Percentiles rank a stretch among this genome's conserved stretches.
These are phyloP conservation scores for Guadua angustifolia DNA, from an alignment of 176 grass and related monocot species.

Conservation along the genomic window DNA sequence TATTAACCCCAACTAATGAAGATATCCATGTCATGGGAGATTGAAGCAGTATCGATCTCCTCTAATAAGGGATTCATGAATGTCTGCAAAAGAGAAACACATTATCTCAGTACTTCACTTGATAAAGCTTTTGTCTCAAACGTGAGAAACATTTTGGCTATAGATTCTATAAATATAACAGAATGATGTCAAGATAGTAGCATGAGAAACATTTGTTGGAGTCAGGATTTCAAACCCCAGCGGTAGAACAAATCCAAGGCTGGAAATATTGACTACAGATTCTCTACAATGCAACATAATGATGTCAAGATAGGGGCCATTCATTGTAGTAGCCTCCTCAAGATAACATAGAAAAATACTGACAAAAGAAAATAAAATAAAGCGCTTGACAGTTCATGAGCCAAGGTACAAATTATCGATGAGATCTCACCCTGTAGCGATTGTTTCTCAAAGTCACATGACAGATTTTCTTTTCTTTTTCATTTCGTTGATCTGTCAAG, in stretches of 20 bases:
- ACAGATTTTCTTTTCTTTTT: not conserved
- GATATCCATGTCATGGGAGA: slow-evolving; percentile 3
- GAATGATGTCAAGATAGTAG: not conserved
- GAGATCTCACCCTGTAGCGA: not conserved
- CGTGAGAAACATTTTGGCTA: not conserved
- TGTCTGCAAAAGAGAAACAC: slow-evolving; percentile 42
- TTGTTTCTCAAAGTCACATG: not conserved
- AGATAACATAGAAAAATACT: slow-evolving; percentile 10
- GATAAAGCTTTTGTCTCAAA: not conserved
- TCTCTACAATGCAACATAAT: not conserved
- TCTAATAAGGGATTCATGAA: slow-evolving; percentile 21
- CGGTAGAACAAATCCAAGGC: not conserved
- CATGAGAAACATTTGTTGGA: not conserved
- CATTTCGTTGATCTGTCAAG: not conserved
- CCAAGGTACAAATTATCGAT: not conserved
- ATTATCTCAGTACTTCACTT: not conserved
- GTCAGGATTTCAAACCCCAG: not conserved
- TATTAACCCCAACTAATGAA: slow-evolving; percentile 41
- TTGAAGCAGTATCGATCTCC: not conserved
- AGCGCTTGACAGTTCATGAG: not conserved
- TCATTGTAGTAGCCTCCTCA: not conserved
- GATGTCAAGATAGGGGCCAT: not conserved
- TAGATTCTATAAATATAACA: not conserved
- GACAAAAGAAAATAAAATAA: not conserved
- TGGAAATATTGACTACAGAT: not conserved